A percentile compares a stretch with the other conserved stretches of the same genome.
Conservation (phyloP, 2,329 filamentous ascomycete species). For the Fusarium algeriense region DNA sequence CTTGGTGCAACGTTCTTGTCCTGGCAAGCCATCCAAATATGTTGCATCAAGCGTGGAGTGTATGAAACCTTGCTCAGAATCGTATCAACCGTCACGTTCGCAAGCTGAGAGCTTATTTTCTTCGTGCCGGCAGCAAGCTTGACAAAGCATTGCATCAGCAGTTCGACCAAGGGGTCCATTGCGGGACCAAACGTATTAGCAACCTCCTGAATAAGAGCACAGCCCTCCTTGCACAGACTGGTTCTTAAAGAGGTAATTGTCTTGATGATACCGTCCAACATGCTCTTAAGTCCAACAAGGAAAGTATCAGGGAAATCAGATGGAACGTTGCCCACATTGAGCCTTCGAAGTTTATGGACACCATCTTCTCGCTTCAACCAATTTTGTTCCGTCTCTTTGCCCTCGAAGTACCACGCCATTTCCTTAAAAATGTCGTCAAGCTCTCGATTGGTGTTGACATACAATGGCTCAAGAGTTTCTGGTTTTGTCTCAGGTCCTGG, state of each 20-base stretch:
- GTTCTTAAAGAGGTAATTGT: constrained; percentile 85
- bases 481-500: constrained; percentile 73
- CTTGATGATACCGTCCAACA: constrained; percentile 92
- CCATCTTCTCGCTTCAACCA: constrained; percentile 90
- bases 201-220: constrained; percentile 85
- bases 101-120: constrained; percentile 89
- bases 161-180: constrained; percentile 89
- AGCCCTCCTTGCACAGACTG: constrained; percentile 89
- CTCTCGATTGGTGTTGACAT: constrained; percentile 86
- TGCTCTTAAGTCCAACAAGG: constrained; percentile 74
- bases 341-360: constrained; percentile 78
- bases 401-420: constrained; percentile 86
- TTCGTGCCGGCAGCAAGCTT: constrained; percentile 92
- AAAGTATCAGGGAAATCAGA: constrained; percentile 81
- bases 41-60: constrained; percentile 83
- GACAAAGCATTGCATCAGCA: constrained; percentile 88
- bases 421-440: constrained; percentile 88
- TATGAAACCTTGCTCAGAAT: constrained; percentile 86
- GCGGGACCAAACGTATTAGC: constrained; percentile 80
- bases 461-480: constrained; percentile 81
- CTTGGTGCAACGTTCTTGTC: constrained; percentile 95
- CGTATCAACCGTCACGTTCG: constrained; percentile 82
- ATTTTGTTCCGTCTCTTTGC: constrained; percentile 89
- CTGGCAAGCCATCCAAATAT: constrained; percentile 83
- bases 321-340: constrained; percentile 86